Evolutionary conservation across 257 asterid species (phyloP).

Genomic region (Gardenia jasminoides): DNA sequence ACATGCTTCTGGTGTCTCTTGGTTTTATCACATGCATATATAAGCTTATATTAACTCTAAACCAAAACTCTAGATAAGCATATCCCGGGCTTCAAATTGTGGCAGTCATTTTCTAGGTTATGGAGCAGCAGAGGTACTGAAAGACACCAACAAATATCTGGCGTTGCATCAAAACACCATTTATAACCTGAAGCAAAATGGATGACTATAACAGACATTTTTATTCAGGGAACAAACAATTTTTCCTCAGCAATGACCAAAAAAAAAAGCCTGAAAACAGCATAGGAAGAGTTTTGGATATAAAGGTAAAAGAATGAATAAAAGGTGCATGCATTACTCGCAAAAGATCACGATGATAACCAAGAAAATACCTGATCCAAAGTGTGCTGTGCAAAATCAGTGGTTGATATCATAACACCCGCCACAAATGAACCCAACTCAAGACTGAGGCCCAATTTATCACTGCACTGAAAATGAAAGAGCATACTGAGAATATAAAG

Average conservation of each 20-base stretch:
- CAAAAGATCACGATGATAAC: background rate
- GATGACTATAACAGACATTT: background rate
- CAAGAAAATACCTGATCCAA: conserved; percentile 61
- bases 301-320: background rate
- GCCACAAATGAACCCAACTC: conserved; percentile 93
- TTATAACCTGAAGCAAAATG: background rate
- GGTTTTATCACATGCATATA: background rate
- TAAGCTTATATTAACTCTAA: background rate
- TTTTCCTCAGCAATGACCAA: background rate
- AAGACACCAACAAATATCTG: background rate
- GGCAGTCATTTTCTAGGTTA: background rate
- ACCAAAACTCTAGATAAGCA: background rate
- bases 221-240: background rate
- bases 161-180: background rate
- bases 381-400: conserved; percentile 83
- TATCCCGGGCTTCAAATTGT: background rate
- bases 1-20: background rate
- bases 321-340: background rate
- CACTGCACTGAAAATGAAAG: conserved; percentile 80
- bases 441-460: conserved; percentile 92
- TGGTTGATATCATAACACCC: conserved; percentile 92
- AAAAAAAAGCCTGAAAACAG: background rate
- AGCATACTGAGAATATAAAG: conserved; percentile 17
- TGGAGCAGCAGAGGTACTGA: background rate
- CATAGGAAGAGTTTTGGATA: background rate